Evolutionary conservation across 495 filamentous ascomycete genomes (phyloP).

Genomic region (Penicillium robsamsonii): DNA sequence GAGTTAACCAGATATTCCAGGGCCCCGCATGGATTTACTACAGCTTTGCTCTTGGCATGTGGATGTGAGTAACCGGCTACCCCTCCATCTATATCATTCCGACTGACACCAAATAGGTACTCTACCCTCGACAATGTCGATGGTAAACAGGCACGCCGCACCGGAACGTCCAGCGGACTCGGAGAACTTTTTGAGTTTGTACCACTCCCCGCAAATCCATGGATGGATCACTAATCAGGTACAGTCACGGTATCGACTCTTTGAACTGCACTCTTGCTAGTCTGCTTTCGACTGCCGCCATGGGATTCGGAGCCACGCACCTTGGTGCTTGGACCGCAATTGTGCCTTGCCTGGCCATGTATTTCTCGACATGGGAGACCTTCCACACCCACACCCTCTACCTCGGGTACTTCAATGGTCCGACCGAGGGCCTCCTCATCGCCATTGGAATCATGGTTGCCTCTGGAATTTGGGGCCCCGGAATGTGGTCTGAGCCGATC

Average conservation of each 20-base stretch:
- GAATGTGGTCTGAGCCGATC: constrained; percentile 79
- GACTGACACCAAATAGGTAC: constrained; percentile 51
- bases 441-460: constrained; percentile 81
- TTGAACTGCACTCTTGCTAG: constrained; percentile 93
- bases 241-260: constrained; percentile 91
- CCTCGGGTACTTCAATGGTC: constrained; percentile 94
- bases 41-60: constrained; percentile 88
- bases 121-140: constrained; percentile 99
- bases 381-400: constrained; percentile 98
- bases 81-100: not conserved
- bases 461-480: constrained; percentile 83
- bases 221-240: constrained; percentile 30
- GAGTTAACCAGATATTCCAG: constrained; percentile 42
- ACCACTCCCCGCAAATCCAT: constrained; percentile 1
- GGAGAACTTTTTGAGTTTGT: constrained; percentile 92
- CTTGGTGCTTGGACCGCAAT: constrained; percentile 89
- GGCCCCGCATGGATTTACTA: constrained; percentile 91
- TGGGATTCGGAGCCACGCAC: constrained; percentile 80
- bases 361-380: constrained; percentile 99
- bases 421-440: constrained; percentile 91
- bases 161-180: constrained; percentile 89
- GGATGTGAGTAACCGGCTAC: constrained; percentile 62
- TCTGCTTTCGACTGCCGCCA: constrained; percentile 82
- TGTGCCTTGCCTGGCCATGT: constrained; percentile 92
- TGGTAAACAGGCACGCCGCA: constrained; percentile 93